These are phyloP conservation scores for Penicillium sp. DNA, from an alignment of 2,329 filamentous ascomycete species.

Conservation along the genomic window DNA sequence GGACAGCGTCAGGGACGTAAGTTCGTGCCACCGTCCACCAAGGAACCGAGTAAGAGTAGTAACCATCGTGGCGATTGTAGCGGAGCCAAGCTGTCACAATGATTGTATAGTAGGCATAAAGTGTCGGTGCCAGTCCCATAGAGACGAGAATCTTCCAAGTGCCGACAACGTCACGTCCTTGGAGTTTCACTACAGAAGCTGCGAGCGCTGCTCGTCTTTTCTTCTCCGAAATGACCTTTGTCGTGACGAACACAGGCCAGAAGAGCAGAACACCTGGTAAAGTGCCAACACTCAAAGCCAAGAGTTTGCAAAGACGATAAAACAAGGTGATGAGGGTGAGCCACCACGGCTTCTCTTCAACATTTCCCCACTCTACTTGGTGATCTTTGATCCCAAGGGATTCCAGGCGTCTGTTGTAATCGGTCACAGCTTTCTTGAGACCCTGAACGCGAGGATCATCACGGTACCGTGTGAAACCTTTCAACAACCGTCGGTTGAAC, in stretches of 20 bases:
- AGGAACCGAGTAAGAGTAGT: conserved; percentile 19
- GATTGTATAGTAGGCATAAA: conserved; percentile 76
- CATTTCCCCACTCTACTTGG: conserved; percentile 80
- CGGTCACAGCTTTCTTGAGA: conserved; percentile 68
- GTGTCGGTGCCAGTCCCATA: conserved; percentile 70
- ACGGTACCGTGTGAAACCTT: conserved; percentile 86
- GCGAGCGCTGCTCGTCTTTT: conserved; percentile 78
- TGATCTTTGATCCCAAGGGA: conserved; percentile 85
- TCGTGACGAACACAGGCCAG: conserved; percentile 78
- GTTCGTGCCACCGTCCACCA: conserved; percentile 22
- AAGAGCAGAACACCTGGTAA: conserved; percentile 82
- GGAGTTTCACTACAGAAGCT: conserved; percentile 78
- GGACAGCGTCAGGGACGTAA: conserved; percentile 70
- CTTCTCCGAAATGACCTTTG: conserved; percentile 72
- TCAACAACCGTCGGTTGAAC: conserved; percentile 79
- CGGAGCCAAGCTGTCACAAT: conserved; percentile 71
- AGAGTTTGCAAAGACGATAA: conserved; percentile 72
- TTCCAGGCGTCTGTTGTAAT: conserved; percentile 80
- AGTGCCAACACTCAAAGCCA: conserved; percentile 70
- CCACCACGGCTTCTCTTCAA: conserved; percentile 26
- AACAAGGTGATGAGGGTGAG: conserved; percentile 72
- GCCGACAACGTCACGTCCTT: conserved; percentile 79
- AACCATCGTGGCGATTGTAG: conserved; percentile 71
- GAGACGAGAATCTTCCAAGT: conserved; percentile 90
- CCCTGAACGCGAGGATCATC: conserved; percentile 75